phyloP scores from a whole-genome alignment of 306 rosid genomes.

The Parietaria judaica region DNA sequence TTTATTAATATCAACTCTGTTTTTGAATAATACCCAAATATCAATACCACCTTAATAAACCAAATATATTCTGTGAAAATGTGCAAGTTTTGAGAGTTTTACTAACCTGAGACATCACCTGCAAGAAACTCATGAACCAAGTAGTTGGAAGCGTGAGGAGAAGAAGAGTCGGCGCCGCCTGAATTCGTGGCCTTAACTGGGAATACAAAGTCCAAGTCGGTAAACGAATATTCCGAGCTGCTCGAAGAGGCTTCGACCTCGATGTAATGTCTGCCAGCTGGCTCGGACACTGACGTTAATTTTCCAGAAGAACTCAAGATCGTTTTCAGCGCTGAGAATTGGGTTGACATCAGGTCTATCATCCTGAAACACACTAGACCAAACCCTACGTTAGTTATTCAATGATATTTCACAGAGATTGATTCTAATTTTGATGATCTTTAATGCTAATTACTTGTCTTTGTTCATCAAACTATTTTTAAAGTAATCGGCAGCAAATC shows the following conservation, averaged over 20 bases:
- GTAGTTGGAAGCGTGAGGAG: constrained; percentile 30
- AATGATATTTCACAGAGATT: constrained; percentile 19
- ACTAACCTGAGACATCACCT: constrained; percentile 63
- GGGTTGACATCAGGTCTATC: constrained; percentile 75
- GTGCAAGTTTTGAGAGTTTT: constrained; percentile 1
- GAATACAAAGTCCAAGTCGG: constrained; percentile 70
- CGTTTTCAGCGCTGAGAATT: constrained; percentile 74
- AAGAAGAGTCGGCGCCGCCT: constrained; percentile 7
- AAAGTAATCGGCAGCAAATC: too few relatives aligned
- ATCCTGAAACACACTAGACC: constrained; percentile 92
- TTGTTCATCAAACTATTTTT: too few relatives aligned
- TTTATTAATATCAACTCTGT: too few relatives aligned
- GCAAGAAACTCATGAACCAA: constrained; percentile 69
- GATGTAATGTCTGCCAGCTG: constrained; percentile 37
- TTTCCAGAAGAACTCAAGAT: constrained; percentile 58
- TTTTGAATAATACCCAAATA: too few relatives aligned
- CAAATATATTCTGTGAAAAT: too few relatives aligned
- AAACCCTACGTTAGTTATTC: constrained; percentile 55
- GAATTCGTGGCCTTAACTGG: constrained; percentile 46
- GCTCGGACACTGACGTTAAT: constrained; percentile 55
- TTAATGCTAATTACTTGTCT: too few relatives aligned
- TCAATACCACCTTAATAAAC: too few relatives aligned
- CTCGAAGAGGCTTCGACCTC: constrained; percentile 46
- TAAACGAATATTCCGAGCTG: constrained; percentile 68
- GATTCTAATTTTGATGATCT: too few relatives aligned